Base-by-base conservation (phyloP, 352 stramenopile species). In the Globisporangium solare region DNA sequence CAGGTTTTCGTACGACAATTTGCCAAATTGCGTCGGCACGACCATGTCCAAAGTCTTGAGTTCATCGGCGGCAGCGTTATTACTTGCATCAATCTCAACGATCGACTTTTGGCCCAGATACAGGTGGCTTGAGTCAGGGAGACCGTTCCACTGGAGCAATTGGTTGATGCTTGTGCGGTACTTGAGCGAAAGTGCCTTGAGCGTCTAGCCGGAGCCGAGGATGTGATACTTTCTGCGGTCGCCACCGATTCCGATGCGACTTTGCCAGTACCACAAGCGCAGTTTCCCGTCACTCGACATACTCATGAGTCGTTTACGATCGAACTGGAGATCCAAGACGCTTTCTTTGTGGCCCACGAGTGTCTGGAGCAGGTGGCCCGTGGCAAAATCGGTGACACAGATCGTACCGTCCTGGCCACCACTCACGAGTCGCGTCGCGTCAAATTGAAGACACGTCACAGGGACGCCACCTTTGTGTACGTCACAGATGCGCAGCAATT, bases 31-130 rank as follows among this genome's bases (percentile, higher is more conserved):
- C 11, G 63, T 64, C 0, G 78, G 88, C 2, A 69, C 70, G 6
- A 55, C 60, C 46, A 70, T 69, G 45, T 91, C 79, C 21, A 91
- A 58, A 0, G 70, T 75, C 43, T 79, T 74, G 14, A 91, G 52
- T 45, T 91, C 80, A 41, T 90, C 81, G 0, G 65, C 71, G 6
- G 71, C 70, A 10, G 58, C 67, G 8, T 54, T 54, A 40, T 70
- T 70, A 21, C 63, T 53, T 14, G 74, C 71, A 43, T 76, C 64
- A 7, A 91, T 68, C 31, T 79, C 73, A 0, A 93, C 83, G 15
- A 89, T 60, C 6, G 91, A 68, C 41, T 93, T 90, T 52, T 93
- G 83, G 5, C 83, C 83, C 14, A 90, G 50, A 50, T 93, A 91
- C 32, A 76, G 66, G 40, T 89, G 85, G 21, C 73, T 86, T 24